phyloP scores from a whole-genome alignment of 768 basidiomycete genomes.

The Tylopilus subfusipes region DNA sequence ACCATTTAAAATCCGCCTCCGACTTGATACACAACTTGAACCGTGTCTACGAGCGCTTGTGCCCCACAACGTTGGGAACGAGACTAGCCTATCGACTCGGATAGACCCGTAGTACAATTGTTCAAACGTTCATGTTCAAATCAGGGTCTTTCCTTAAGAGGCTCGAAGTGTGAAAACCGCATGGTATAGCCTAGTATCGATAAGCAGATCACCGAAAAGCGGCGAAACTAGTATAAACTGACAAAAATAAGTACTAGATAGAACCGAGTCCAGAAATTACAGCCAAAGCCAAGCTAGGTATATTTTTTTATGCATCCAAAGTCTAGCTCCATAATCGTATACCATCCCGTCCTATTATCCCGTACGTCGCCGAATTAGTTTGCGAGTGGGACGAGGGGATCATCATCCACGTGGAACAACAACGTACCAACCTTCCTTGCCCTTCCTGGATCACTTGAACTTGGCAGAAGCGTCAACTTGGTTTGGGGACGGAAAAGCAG shows the following conservation, averaged over 20 bases:
- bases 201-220: not conserved
- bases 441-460: not conserved
- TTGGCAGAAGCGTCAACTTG: slow-evolving; percentile 17
- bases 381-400: not conserved
- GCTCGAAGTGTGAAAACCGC: not conserved
- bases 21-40: no score
- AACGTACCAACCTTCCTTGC: slow-evolving; percentile 18
- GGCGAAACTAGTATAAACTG: not conserved
- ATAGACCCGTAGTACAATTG: not conserved
- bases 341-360: no score
- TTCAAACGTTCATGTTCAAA: not conserved
- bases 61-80: no score
- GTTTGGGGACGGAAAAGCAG: slow-evolving; percentile 41
- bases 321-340: not conserved
- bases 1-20: no score
- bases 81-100: no score
- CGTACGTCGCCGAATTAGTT: not conserved
- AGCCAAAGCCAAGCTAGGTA: not conserved
- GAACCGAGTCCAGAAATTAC: not conserved
- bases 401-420: slow-evolving; percentile 18
- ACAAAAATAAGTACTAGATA: no score
- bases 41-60: no score
- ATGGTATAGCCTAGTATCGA: not conserved
- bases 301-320: not conserved
- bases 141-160: not conserved